Base-by-base conservation (phyloP, 768 basidiomycete species). In the Suillus luteus region DNA sequence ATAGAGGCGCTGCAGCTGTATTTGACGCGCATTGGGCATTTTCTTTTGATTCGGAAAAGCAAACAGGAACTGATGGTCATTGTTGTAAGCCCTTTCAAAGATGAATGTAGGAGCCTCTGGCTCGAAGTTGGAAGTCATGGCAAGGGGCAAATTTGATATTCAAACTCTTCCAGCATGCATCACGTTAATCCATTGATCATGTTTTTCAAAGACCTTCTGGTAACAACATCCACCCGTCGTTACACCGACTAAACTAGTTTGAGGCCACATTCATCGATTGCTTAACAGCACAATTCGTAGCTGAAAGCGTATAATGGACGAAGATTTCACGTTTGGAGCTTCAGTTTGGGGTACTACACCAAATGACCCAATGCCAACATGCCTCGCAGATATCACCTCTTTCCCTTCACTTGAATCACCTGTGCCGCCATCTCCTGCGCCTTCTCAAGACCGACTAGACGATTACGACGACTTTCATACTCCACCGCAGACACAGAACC, bases 1-100 rank as follows among this genome's bases (percentile, higher is more conserved):
- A 70, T 85, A 86, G 2, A 95, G 78, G 27, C 90, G 86, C 46
- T 88, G 84, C 54, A 94, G 80, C 72, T 94, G 92, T 5, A 88
- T 77, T 74, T 86, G 89, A 37, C 92, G 82, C 44, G 87, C 76
- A 2, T 85, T 86, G 12, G 72, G 74, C 60, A 85, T 82, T 24
- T 69, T 71, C 66, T 82, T 84, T 10, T 82, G 77, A 59, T 80
- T 77, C n/a, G 83, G 78, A 33, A 85, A 83, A 52, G 83, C 80
- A 73, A 92, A 93, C 58, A 91, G 76, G 76, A 89, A 91, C 38
- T 68, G 69, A 69, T 83, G 81, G 64, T 79, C 68, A 52, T 55
- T 66, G 59, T 52, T 27, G 27, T 58, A 11, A 58, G 57, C 3
- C 6, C 10, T 27, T 27, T 58, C 40, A 41, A 58, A 58, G 57